These are phyloP conservation scores for Bacidia rubella DNA, from an alignment of 495 filamentous ascomycete species.

Conservation along the genomic window DNA sequence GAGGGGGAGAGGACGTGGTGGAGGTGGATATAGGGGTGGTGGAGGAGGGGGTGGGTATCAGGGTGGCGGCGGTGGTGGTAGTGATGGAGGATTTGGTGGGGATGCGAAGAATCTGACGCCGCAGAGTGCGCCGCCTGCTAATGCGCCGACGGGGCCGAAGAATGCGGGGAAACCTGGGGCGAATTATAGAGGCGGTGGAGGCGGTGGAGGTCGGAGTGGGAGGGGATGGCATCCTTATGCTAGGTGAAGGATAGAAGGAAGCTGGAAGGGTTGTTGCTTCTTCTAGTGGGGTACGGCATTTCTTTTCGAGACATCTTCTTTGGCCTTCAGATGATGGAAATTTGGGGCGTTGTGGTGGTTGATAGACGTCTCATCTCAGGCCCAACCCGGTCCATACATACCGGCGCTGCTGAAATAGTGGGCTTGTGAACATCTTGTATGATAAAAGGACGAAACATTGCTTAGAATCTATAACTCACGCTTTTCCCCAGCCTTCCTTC, in stretches of 20 bases:
- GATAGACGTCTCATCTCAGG: too few relatives aligned
- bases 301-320: too few relatives aligned
- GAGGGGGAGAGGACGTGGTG: slow-evolving; percentile 18
- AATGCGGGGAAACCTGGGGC: slow-evolving; percentile 88
- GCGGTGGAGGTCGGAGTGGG: slow-evolving; percentile 43
- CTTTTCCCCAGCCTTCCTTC: too few relatives aligned
- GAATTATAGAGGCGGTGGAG: slow-evolving; percentile 89
- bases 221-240: slow-evolving; percentile 71
- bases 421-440: too few relatives aligned
- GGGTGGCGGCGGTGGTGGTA: slow-evolving; percentile 20
- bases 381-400: too few relatives aligned
- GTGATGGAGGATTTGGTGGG: slow-evolving; percentile 17
- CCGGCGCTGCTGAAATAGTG: too few relatives aligned
- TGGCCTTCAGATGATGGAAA: too few relatives aligned
- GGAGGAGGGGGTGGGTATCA: slow-evolving; percentile 11
- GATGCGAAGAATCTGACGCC: slow-evolving; percentile 29
- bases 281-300: neutral
- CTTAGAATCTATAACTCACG: too few relatives aligned
- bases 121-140: slow-evolving; percentile 70
- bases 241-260: slow-evolving; percentile 15
- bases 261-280: too few relatives aligned
- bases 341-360: too few relatives aligned
- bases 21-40: slow-evolving; percentile 17
- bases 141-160: slow-evolving; percentile 91
- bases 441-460: too few relatives aligned